Base-by-base conservation (phyloP, 164 flowering plant species). In the Taxillus chinensis region DNA sequence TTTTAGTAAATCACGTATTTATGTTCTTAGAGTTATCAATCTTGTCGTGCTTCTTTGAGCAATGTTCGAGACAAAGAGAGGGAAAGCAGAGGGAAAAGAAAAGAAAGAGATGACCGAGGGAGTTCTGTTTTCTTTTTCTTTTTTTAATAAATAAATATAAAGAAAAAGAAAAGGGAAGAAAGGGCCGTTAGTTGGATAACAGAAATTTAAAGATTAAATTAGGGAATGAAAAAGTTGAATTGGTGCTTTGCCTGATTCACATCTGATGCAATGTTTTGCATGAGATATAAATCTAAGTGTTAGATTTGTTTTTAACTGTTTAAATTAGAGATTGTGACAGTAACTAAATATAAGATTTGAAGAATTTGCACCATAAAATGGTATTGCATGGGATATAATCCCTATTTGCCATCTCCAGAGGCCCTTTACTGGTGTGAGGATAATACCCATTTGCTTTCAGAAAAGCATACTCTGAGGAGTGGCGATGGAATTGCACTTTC, bases 371-470 rank as follows among this genome's bases (percentile, higher is more conserved):
- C 27, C 27, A 27, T 27, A 27, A 27, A 27, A 27, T 27, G 27
- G 27, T 27, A 27, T 27, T 27, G 27, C 27, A 27, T 27, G 27
- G 27, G 27, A 27, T 27, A 27, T 27, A 27, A 27, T 27, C 27
- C 27, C 27, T 27, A 27, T 27, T 27, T 27, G 27, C 27, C 27
- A 27, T 27, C 27, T 27, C 27, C 2, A 27, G 27, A 27, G 58
- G 58, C 50, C 59, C 73, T 72, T 71, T 74, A 50, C 69, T 57
- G 39, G 51, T 66, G 67, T 78, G 83, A 77, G 87, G 69, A 74
- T 66, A 81, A 63, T 80, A 68, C 83, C 86, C 89, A 82, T 79
- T 75, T 60, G 73, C 85, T 82, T 87, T 83, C 75, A 80, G 52
- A 70, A 81, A 79, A 74, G 72, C 52, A 38, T 57, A 40, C 58